phyloP scores from a whole-genome alignment of 2,329 filamentous ascomycete genomes.

The Phaeosphaeriaceae sp. region DNA sequence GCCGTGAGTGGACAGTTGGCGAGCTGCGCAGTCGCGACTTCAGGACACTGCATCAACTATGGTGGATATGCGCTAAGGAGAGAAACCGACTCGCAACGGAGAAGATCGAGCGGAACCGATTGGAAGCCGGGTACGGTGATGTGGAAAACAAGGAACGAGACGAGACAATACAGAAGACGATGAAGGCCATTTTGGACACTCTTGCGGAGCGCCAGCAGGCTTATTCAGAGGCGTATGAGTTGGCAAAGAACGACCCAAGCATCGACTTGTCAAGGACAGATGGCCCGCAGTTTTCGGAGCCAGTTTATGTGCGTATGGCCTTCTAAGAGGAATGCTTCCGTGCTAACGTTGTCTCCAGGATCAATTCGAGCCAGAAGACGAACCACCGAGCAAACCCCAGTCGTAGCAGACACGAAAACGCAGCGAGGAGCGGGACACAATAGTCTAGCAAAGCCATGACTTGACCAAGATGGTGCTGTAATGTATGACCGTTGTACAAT shows the following conservation, averaged over 20 bases:
- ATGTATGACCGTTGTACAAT: conserved; percentile 1
- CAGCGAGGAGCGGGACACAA: not conserved
- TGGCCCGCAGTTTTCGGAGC: conserved; percentile 32
- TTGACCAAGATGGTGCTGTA: not conserved
- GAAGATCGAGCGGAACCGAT: conserved; percentile 69
- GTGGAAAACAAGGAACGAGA: conserved; percentile 71
- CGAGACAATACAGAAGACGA: conserved; percentile 74
- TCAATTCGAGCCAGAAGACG: conserved; percentile 24
- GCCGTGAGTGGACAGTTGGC: conserved; percentile 81
- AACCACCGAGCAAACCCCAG: not conserved
- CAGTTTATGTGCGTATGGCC: conserved; percentile 30
- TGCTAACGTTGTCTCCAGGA: conserved; percentile 24
- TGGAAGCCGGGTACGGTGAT: conserved; percentile 76
- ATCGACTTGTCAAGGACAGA: conserved; percentile 35
- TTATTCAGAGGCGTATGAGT: conserved; percentile 76
- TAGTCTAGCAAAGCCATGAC: not conserved
- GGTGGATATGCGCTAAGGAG: conserved; percentile 95
- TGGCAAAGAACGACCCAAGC: conserved; percentile 62
- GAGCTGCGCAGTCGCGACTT: conserved; percentile 90
- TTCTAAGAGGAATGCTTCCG: too few relatives aligned
- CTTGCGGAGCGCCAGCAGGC: conserved; percentile 88
- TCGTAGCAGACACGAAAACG: not conserved
- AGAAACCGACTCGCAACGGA: conserved; percentile 87
- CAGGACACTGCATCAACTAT: conserved; percentile 90
- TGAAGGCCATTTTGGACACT: conserved; percentile 81